Evolutionary conservation across 139 green algal species (phyloP).

Genomic region (Medakamo hakoo): DNA sequence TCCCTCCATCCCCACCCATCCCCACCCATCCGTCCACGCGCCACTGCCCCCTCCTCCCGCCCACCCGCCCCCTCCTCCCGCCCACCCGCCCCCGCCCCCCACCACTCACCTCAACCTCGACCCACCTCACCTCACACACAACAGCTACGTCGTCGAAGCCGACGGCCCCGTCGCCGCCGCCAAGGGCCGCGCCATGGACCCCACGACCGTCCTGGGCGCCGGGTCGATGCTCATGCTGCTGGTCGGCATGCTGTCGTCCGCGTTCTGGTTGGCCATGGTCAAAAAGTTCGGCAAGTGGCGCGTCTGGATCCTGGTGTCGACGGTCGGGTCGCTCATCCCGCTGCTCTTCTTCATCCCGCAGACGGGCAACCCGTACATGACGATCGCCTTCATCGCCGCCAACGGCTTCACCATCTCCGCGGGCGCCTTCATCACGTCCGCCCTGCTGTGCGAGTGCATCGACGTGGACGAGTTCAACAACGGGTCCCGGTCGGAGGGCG

Average conservation of each 20-base stretch:
- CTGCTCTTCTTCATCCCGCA: slow-evolving; percentile 9
- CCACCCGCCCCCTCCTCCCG: too few species aligned
- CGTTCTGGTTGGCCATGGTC: slow-evolving; percentile 9
- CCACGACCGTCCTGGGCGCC: slow-evolving; percentile 10
- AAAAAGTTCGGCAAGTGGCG: slow-evolving; percentile 12
- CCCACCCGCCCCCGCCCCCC: too few species aligned
- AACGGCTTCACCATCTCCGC: slow-evolving; percentile 18
- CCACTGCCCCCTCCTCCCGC: too few species aligned
- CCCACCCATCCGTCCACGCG: too few species aligned
- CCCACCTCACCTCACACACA: too few species aligned
- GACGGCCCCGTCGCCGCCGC: slow-evolving; percentile 9
- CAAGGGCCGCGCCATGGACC: slow-evolving; percentile 8
- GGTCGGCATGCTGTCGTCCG: slow-evolving; percentile 7
- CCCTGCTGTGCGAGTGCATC: slow-evolving; percentile 13
- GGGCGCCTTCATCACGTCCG: slow-evolving; percentile 9
- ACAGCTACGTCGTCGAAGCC: slow-evolving; percentile 13
- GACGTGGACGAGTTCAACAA: slow-evolving; percentile 21
- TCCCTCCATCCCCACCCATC: too few species aligned
- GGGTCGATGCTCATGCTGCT: slow-evolving; percentile 13
- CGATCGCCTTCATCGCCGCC: slow-evolving; percentile 7
- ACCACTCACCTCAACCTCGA: too few species aligned
- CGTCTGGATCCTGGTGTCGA: slow-evolving; percentile 14
- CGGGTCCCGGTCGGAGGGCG: slow-evolving; percentile 7
- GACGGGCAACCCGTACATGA: slow-evolving; percentile 3
- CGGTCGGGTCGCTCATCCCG: not conserved